Conservation (phyloP, 306 rosid species). For the Vigna radiata region DNA sequence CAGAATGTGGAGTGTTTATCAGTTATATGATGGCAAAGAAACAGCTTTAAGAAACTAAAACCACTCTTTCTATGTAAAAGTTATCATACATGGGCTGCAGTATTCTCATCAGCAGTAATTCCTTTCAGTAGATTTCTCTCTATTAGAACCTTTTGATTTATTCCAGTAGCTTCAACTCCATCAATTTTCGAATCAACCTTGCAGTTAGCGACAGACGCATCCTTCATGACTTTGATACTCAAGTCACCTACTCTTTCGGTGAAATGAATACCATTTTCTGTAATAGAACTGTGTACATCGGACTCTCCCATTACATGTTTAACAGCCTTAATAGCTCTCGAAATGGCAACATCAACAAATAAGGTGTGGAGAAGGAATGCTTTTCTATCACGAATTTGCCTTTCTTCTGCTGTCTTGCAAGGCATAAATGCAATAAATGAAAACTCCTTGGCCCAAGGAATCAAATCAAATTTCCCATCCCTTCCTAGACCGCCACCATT, state of each 20-base stretch:
- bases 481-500: conserved; percentile 81
- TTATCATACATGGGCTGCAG: neutral
- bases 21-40: neutral
- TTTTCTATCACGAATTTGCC: conserved; percentile 76
- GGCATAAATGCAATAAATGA: conserved; percentile 75
- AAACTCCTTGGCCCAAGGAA: conserved; percentile 80
- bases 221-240: conserved; percentile 63
- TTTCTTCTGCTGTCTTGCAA: conserved; percentile 76
- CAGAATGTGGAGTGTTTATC: neutral
- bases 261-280: conserved; percentile 46
- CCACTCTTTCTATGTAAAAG: neutral
- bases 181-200: conserved; percentile 80
- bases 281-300: conserved; percentile 40
- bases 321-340: conserved; percentile 65
- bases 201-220: conserved; percentile 66
- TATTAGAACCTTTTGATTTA: conserved; percentile 56
- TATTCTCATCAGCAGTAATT: conserved; percentile 19
- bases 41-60: neutral
- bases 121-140: conserved; percentile 74
- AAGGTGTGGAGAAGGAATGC: conserved; percentile 77
- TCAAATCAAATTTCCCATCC: conserved; percentile 67
- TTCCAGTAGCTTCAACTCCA: conserved; percentile 68
- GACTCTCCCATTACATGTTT: conserved; percentile 56
- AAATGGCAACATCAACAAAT: conserved; percentile 76
- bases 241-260: conserved; percentile 64